A percentile compares a stretch with the other conserved stretches of the same genome.
phyloP scores from a whole-genome alignment of 2,329 filamentous ascomycete genomes.

The Lanzia echinophila region DNA sequence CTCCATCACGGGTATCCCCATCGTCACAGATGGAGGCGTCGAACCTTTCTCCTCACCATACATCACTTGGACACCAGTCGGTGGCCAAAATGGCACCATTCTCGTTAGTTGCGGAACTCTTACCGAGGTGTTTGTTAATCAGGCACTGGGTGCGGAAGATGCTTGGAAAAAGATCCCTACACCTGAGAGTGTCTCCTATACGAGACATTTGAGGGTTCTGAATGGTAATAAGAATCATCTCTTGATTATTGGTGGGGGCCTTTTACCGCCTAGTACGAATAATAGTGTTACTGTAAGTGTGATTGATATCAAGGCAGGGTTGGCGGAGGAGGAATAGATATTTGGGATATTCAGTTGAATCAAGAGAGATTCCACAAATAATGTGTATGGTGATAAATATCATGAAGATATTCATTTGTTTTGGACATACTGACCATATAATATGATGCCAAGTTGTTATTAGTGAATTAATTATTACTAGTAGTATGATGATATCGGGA shows the following conservation, averaged over 20 bases:
- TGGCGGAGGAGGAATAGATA: conserved; percentile 4
- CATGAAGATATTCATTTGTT: too few species aligned
- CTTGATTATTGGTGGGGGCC: conserved; percentile 28
- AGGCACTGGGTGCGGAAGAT: conserved; percentile 22
- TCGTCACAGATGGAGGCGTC: conserved; percentile 22
- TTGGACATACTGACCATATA: too few species aligned
- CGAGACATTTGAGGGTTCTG: conserved; percentile 27
- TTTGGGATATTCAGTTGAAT: not conserved
- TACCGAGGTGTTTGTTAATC: conserved; percentile 27
- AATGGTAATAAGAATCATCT: conserved; percentile 23
- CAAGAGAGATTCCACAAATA: not conserved
- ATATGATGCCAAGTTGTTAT: too few species aligned
- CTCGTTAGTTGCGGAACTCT: conserved; percentile 23
- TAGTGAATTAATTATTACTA: too few species aligned
- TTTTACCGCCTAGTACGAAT: conserved; percentile 24
- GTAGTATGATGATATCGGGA: too few species aligned
- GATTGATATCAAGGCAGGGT: conserved; percentile 22
- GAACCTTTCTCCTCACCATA: conserved; percentile 28
- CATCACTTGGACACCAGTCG: conserved; percentile 25
- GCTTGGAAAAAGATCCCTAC: conserved; percentile 26
- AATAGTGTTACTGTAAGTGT: conserved; percentile 29
- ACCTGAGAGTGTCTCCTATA: conserved; percentile 23
- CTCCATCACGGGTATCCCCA: conserved; percentile 16
- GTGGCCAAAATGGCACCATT: conserved; percentile 27
- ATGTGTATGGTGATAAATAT: not conserved